Evolutionary conservation across 768 basidiomycete species (phyloP), one percentile per base, ranked within the genome.

Genomic region (Termitomyces titanicus): DNA sequence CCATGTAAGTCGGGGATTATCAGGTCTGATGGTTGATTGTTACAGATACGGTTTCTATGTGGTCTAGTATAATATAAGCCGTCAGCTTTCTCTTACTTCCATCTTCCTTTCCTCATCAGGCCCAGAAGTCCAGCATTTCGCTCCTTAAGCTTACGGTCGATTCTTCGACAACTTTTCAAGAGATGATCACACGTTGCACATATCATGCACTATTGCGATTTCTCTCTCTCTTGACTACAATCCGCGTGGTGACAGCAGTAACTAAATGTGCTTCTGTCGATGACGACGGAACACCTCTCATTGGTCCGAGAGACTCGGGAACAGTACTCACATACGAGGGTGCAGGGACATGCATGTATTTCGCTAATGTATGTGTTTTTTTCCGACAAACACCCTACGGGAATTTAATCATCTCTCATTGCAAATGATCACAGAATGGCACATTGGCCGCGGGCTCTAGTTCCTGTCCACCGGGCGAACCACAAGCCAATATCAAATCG

Each of bases 391-490:
- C n/a, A n/a, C n/a, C n/a, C n/a, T n/a, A n/a, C n/a, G n/a, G n/a
- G n/a, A n/a, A n/a, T n/a, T n/a, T n/a, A n/a, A n/a, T n/a, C n/a
- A n/a, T n/a, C n/a, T n/a, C n/a, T n/a, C n/a, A n/a, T n/a, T 9
- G 3, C 3, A 20, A 8, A 13, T 20, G 8, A 31, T 6, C 2
- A 27, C 43, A 57, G 56, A 24, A 48, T 5, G 40, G 51, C 11
- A 34, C 45, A n/a, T 40, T 57, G 4, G 52, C 56, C 4, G 52
- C 47, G 13, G 46, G 51, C 15, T 47, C 46, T 0, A 57, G 40
- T n/a, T 17, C 39, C 17, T 53, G 51, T 27, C 47, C 51, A 12
- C 11, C 31, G 15, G 34, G 51, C 8, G 9, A 52, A 13, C 39
- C 46, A 3, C 56, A 57, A 47, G 29, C 3, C 29, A 29, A 3